A percentile compares a stretch with the other conserved stretches of the same genome.
These are phyloP conservation scores for Ceriops tagal DNA, from an alignment of 345 rosid genomes.

Conservation along the genomic window DNA sequence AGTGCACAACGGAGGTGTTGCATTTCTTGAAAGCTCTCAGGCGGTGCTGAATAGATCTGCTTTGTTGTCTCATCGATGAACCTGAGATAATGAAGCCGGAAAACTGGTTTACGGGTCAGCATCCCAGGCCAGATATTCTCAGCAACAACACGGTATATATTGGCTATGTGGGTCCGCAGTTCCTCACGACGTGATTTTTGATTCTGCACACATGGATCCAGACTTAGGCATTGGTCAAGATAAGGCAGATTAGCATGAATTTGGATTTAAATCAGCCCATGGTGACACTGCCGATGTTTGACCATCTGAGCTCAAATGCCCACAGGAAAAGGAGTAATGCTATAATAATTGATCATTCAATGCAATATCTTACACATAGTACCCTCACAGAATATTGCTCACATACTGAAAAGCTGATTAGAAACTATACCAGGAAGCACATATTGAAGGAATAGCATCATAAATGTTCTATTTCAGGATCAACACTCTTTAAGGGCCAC, in stretches of 20 bases:
- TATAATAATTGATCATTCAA: background rate
- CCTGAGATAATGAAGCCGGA: slow-evolving; percentile 85
- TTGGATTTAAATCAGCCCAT: background rate
- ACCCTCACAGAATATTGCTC: background rate
- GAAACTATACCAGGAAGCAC: background rate
- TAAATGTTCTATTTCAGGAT: background rate
- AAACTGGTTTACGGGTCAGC: slow-evolving; percentile 76
- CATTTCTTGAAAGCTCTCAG: slow-evolving; percentile 83
- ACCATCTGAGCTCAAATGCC: too few species aligned
- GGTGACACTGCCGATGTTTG: background rate
- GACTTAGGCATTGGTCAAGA: background rate
- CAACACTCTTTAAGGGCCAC: background rate
- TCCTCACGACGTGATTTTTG: slow-evolving; percentile 95
- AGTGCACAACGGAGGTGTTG: slow-evolving; percentile 92
- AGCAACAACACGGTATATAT: slow-evolving; percentile 83
- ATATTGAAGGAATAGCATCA: background rate
- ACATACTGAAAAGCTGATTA: background rate
- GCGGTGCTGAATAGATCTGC: slow-evolving; percentile 52
- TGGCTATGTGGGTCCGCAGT: slow-evolving; percentile 79
- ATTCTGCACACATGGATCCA: slow-evolving; percentile 46
- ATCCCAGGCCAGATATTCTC: slow-evolving; percentile 97
- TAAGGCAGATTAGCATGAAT: background rate
- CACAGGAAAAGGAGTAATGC: too few species aligned
- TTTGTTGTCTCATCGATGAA: slow-evolving; percentile 83
- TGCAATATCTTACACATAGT: background rate